Conservation (phyloP, 495 filamentous ascomycete genomes). For the Aspergillus coremiiformis region DNA sequence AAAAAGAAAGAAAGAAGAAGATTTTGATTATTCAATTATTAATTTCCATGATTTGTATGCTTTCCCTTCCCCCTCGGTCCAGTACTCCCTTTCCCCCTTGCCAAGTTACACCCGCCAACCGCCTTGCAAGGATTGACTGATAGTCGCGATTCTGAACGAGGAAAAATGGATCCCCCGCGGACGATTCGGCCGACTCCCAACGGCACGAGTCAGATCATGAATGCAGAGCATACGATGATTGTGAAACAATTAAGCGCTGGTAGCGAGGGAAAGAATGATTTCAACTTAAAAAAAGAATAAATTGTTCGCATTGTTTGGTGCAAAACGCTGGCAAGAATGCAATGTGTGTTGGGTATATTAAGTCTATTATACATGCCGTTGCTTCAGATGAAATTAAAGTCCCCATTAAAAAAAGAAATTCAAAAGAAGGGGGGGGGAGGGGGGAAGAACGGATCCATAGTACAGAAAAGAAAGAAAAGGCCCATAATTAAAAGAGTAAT, state of each 20-base stretch:
- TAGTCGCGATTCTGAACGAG: constrained; percentile 3
- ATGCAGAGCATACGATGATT: constrained; percentile 2
- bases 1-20: background rate
- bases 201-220: background rate
- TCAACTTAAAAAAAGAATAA: background rate
- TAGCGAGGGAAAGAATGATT: background rate
- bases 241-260: background rate
- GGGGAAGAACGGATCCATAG: constrained; percentile 10
- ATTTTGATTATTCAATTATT: background rate
- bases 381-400: constrained; percentile 18
- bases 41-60: too few relatives aligned
- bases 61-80: too few relatives aligned
- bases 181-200: background rate
- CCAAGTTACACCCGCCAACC: background rate
- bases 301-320: background rate
- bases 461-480: constrained; percentile 8
- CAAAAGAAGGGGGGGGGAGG: too few relatives aligned
- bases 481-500: constrained; percentile 12
- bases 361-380: constrained; percentile 41
- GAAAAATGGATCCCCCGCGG: background rate
- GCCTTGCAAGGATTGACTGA: background rate
- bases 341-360: constrained; percentile 42
- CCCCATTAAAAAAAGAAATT: constrained; percentile 10
- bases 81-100: too few relatives aligned
- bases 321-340: constrained; percentile 9